Evolutionary conservation across 768 basidiomycete genomes (phyloP).

Genomic region (Lactarius vividus): DNA sequence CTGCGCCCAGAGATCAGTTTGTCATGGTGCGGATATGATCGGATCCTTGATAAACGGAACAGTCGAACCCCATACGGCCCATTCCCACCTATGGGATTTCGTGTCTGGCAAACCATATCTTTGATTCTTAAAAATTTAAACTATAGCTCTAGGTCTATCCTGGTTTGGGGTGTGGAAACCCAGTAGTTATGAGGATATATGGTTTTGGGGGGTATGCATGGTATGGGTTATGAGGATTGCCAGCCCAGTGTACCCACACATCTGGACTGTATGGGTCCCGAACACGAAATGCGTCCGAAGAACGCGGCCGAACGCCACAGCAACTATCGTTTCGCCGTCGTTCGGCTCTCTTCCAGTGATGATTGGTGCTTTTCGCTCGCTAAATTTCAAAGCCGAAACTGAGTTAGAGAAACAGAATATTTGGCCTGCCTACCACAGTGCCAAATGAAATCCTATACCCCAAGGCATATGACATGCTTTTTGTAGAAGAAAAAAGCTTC

Average conservation of each 20-base stretch:
- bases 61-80: no score
- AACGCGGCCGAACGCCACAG: not conserved
- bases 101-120: no score
- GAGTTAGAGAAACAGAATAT: not conserved
- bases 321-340: not conserved
- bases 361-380: not conserved
- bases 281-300: not conserved
- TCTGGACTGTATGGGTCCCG: not conserved
- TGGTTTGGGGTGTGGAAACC: no score
- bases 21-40: not conserved
- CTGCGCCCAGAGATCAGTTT: not conserved
- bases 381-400: not conserved
- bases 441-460: not conserved
- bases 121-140: no score
- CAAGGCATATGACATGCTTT: not conserved
- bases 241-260: not conserved
- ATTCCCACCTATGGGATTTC: no score
- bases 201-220: no score
- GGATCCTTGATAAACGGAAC: not conserved
- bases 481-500: not conserved
- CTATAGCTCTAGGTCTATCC: no score
- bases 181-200: no score
- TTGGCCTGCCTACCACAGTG: not conserved
- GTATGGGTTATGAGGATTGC: no score
- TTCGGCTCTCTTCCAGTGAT: slow-evolving; percentile 1